These are phyloP conservation scores for Globisporangium middletonii DNA, from an alignment of 352 stramenopile genomes.

Conservation along the genomic window DNA sequence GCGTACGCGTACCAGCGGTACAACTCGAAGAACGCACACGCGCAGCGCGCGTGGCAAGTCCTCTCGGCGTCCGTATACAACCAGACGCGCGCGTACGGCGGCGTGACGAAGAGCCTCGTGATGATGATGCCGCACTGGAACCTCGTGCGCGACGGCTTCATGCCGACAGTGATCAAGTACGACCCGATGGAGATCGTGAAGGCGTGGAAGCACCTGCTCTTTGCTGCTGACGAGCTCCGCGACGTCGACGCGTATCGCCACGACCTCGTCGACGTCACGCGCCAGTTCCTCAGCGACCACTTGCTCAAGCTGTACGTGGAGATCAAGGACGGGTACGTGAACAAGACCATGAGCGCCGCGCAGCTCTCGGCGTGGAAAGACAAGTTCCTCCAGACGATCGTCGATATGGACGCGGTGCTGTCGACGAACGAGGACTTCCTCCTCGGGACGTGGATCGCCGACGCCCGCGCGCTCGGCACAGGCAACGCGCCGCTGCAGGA, in stretches of 20 bases:
- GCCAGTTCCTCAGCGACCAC: constrained; percentile 63
- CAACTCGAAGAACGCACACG: constrained; percentile 40
- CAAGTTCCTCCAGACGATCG: constrained; percentile 42
- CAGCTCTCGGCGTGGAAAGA: constrained; percentile 35
- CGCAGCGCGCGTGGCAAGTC: constrained; percentile 44
- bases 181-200: constrained; percentile 50
- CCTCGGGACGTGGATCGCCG: constrained; percentile 61
- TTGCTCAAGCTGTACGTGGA: constrained; percentile 54
- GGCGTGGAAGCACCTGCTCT: constrained; percentile 54
- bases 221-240: constrained; percentile 30
- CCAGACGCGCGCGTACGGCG: constrained; percentile 50
- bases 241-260: constrained; percentile 56
- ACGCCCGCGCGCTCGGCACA: constrained; percentile 40
- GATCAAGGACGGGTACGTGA: constrained; percentile 43
- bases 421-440: constrained; percentile 62
- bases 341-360: constrained; percentile 21
- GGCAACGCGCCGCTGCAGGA: constrained; percentile 23
- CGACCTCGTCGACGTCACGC: constrained; percentile 77
- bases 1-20: constrained; percentile 56
- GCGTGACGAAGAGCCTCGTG: constrained; percentile 70
- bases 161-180: constrained; percentile 70
- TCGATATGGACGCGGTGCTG: constrained; percentile 56
- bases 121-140: constrained; percentile 66
- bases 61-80: constrained; percentile 70
- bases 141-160: constrained; percentile 59